phyloP scores from a whole-genome alignment of 331 rosid species.

The Acacia pycnantha region DNA sequence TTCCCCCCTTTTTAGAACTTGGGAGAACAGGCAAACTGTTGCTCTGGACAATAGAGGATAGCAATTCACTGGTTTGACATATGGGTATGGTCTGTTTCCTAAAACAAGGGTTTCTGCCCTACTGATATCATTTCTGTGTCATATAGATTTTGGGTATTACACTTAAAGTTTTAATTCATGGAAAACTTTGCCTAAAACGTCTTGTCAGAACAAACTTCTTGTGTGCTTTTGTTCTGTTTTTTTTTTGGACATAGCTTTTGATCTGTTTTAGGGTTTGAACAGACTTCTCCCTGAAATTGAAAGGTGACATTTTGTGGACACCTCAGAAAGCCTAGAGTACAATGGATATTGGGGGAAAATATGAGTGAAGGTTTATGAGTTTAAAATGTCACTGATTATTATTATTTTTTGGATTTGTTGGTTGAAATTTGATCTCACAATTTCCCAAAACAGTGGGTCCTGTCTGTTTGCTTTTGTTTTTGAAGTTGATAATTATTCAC shows the following conservation, averaged over 20 bases:
- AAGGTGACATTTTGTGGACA: neutral
- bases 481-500: neutral
- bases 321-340: neutral
- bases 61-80: neutral
- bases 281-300: neutral
- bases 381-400: neutral
- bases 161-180: neutral
- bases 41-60: too few species aligned
- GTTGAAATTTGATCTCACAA: neutral
- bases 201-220: neutral
- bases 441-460: neutral
- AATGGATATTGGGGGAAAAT: neutral
- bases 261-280: neutral
- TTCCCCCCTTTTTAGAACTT: too few species aligned
- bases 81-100: neutral
- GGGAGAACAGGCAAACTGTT: too few species aligned
- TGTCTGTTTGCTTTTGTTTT: neutral
- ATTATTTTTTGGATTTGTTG: neutral
- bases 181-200: neutral
- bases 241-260: neutral
- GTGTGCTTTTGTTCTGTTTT: neutral
- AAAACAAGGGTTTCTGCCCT: conserved; percentile 18
- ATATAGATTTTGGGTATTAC: conserved; percentile 1
- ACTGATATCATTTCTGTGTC: neutral
- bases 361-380: neutral